Evolutionary conservation across 192 early-diverging fungal genomes (phyloP).

Genomic region (Coemansia sp.): DNA sequence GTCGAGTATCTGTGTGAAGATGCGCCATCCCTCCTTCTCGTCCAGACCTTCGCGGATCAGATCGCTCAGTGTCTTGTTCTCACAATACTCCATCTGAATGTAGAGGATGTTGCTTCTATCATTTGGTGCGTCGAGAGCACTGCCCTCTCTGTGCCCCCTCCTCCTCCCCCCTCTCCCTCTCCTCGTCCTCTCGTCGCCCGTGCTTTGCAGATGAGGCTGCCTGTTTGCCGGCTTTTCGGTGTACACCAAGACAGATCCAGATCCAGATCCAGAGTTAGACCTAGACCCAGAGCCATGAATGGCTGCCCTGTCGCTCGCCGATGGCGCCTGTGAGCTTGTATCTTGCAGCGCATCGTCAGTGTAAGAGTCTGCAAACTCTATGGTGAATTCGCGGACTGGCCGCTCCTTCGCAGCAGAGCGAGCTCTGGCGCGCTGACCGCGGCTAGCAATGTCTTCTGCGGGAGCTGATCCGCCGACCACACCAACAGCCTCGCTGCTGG

Average conservation of each 20-base stretch:
- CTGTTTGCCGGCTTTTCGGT: neutral
- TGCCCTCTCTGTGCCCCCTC: too few species aligned
- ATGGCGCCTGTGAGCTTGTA: neutral
- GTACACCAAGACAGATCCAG: neutral
- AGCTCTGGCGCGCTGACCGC: slow-evolving; percentile 6
- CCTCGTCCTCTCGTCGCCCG: too few species aligned
- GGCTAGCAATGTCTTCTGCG: slow-evolving; percentile 6
- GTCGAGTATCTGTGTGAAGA: slow-evolving; percentile 89
- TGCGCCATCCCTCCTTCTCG: slow-evolving; percentile 75
- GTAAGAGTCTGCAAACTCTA: slow-evolving; percentile 2
- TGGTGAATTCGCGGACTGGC: slow-evolving; percentile 21
- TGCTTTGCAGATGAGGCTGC: too few species aligned
- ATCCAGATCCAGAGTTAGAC: neutral
- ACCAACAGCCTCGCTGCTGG: neutral
- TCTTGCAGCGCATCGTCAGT: neutral
- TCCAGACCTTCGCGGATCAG: slow-evolving; percentile 75
- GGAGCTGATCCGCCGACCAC: neutral
- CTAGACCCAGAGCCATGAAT: neutral
- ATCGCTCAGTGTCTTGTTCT: slow-evolving; percentile 85
- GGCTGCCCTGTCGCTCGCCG: neutral
- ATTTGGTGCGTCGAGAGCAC: too few species aligned
- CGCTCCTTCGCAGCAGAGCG: neutral
- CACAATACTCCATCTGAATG: slow-evolving; percentile 99
- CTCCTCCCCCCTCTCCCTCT: too few species aligned
- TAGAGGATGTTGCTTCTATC: slow-evolving; percentile 62